phyloP scores from a whole-genome alignment of 2,329 filamentous ascomycete genomes.

The Paracamarosporium sp. region DNA sequence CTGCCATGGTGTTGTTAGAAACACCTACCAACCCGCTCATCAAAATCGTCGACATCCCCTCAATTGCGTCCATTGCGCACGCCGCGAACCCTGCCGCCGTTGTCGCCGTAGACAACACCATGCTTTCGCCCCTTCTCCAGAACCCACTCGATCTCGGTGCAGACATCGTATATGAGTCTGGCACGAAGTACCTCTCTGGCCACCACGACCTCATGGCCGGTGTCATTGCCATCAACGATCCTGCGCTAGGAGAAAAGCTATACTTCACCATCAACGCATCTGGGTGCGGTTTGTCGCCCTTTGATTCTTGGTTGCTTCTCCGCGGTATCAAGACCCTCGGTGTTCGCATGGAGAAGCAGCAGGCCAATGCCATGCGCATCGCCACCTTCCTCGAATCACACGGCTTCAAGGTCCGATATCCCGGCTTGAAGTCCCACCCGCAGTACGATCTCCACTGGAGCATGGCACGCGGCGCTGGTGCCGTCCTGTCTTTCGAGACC shows the following conservation, averaged over 20 bases:
- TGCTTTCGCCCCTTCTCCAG: conserved; percentile 93
- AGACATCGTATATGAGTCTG: conserved; percentile 96
- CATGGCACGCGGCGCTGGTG: conserved; percentile 91
- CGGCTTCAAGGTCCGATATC: conserved; percentile 95
- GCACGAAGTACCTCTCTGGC: conserved; percentile 96
- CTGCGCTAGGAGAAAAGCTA: conserved; percentile 81
- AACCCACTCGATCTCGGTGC: conserved; percentile 95
- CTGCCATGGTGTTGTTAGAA: conserved; percentile 93
- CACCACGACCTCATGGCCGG: conserved; percentile 99
- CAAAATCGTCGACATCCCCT: conserved; percentile 92
- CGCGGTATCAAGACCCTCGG: conserved; percentile 95
- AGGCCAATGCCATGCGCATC: conserved; percentile 87
- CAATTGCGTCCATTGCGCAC: conserved; percentile 79
- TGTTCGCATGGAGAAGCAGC: conserved; percentile 98
- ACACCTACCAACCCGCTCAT: conserved; percentile 97
- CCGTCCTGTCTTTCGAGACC: conserved; percentile 95
- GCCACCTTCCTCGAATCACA: conserved; percentile 89
- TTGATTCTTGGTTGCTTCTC: conserved; percentile 95
- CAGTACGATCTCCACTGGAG: conserved; percentile 97
- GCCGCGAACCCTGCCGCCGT: conserved; percentile 78
- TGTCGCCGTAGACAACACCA: conserved; percentile 96
- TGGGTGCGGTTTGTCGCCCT: conserved; percentile 90
- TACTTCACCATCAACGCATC: conserved; percentile 98
- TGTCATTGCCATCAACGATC: conserved; percentile 89
- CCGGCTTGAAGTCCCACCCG: conserved; percentile 90